Conservation (phyloP, 2,329 filamentous ascomycete genomes). For the Ceratocystis cubensis region DNA sequence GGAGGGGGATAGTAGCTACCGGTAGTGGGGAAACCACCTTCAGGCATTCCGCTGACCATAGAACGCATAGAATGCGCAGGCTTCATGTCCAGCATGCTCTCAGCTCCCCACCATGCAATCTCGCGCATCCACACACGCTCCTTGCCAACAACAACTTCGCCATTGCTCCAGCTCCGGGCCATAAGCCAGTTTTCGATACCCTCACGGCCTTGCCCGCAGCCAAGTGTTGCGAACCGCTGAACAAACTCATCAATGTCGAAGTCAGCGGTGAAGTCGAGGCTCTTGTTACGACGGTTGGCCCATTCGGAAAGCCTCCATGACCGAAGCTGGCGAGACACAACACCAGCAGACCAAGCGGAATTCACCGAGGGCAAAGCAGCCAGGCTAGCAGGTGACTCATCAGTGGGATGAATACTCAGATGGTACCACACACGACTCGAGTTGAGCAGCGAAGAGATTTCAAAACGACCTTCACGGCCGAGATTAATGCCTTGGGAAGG, state of each 20-base stretch:
- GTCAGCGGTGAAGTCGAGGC: conserved; percentile 89
- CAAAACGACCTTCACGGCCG: conserved; percentile 65
- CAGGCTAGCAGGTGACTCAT: conserved; percentile 64
- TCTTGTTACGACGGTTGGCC: conserved; percentile 84
- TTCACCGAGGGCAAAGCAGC: conserved; percentile 58
- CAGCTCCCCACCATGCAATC: conserved; percentile 91
- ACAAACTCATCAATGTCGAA: conserved; percentile 91
- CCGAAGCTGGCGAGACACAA: conserved; percentile 82
- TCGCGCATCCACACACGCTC: conserved; percentile 96
- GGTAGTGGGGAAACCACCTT: conserved; percentile 57
- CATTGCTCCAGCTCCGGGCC: conserved; percentile 95
- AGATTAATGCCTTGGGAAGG: conserved; percentile 67
- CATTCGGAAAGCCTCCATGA: conserved; percentile 91
- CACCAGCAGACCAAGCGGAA: conserved; percentile 86
- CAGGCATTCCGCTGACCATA: conserved; percentile 28
- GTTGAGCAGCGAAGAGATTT: conserved; percentile 59
- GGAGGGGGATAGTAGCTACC: conserved; percentile 59
- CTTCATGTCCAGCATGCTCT: conserved; percentile 88
- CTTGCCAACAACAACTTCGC: conserved; percentile 79
- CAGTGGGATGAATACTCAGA: conserved; percentile 78
- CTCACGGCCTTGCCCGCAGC: conserved; percentile 80
- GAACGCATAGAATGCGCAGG: conserved; percentile 38
- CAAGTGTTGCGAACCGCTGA: conserved; percentile 66
- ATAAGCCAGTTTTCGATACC: conserved; percentile 90
- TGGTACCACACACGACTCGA: conserved; percentile 95